These are phyloP conservation scores for Lichtheimia ornata DNA, from an alignment of 371 early-diverging fungal species.

Conservation along the genomic window DNA sequence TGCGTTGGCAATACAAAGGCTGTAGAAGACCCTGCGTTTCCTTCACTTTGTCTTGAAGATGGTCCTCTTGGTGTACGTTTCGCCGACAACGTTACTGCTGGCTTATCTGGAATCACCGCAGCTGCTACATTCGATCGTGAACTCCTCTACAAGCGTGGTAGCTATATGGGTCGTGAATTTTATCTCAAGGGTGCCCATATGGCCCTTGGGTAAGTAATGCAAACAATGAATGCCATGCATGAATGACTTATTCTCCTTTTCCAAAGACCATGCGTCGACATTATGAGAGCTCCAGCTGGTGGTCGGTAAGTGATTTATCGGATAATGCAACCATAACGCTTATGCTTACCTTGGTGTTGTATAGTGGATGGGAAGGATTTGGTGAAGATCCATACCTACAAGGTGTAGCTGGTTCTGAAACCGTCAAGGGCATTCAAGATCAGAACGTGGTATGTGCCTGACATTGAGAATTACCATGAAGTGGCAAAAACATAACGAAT, in stretches of 20 bases:
- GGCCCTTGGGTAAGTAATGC: slow-evolving; percentile 29
- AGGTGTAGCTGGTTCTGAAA: slow-evolving; percentile 33
- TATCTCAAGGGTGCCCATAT: slow-evolving; percentile 50
- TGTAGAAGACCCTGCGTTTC: slow-evolving; percentile 44
- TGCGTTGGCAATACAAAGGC: slow-evolving; percentile 56
- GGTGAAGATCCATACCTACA: slow-evolving; percentile 66
- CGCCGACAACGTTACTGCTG: slow-evolving; percentile 42
- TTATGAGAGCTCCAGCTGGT: slow-evolving; percentile 22
- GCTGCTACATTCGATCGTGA: slow-evolving; percentile 56
- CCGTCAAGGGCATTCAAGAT: slow-evolving; percentile 38
- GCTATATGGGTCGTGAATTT: slow-evolving; percentile 58
- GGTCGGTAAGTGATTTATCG: slow-evolving; percentile 2
- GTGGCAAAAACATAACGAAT: background rate
- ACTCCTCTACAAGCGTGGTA: slow-evolving; percentile 47
- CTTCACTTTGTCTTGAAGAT: slow-evolving; percentile 58
- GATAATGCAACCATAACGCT: too few species aligned
- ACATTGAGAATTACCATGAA: background rate
- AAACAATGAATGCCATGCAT: too few species aligned
- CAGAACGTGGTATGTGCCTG: slow-evolving; percentile 37
- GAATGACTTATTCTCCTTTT: too few species aligned
- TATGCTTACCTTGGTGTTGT: background rate
- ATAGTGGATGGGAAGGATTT: slow-evolving; percentile 58
- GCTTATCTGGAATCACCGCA: slow-evolving; percentile 56
- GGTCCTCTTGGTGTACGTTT: slow-evolving; percentile 56
- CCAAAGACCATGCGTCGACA: slow-evolving; percentile 24